Conservation (phyloP, 176 grass and related monocot genomes). For the Cenchrus purpureus region DNA sequence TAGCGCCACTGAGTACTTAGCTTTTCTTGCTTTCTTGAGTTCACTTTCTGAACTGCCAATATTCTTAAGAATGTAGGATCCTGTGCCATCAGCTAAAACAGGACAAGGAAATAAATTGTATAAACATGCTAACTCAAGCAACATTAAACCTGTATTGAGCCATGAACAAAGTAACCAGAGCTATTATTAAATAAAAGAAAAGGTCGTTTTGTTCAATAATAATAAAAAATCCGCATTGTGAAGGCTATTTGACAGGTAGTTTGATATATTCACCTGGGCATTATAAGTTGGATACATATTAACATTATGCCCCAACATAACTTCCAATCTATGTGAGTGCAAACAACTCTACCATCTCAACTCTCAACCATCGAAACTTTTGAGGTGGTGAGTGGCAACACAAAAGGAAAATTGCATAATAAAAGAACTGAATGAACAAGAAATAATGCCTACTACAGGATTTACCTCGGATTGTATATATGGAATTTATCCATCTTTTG, state of each 20-base stretch:
- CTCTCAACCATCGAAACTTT: background rate
- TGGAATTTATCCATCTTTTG: slow-evolving; percentile 82
- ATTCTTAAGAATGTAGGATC: slow-evolving; percentile 63
- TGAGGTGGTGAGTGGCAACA: slow-evolving; percentile 17
- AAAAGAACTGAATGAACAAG: background rate
- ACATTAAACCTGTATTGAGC: slow-evolving; percentile 10
- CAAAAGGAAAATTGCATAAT: slow-evolving; percentile 1
- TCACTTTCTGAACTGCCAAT: slow-evolving; percentile 43
- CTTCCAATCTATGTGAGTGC: background rate
- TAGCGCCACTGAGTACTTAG: slow-evolving; percentile 82
- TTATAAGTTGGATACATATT: slow-evolving; percentile 11
- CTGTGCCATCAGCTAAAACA: slow-evolving; percentile 53
- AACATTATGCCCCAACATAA: background rate
- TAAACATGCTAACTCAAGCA: slow-evolving; percentile 30
- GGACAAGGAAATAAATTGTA: slow-evolving; percentile 19
- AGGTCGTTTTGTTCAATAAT: background rate
- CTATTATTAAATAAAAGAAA: background rate
- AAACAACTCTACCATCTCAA: slow-evolving; percentile 20
- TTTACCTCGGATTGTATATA: slow-evolving; percentile 85
- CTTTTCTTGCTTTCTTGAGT: slow-evolving; percentile 51
- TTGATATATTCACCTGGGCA: slow-evolving; percentile 9
- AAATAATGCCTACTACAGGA: background rate
- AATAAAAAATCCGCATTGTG: background rate
- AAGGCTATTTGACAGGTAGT: slow-evolving; percentile 12
- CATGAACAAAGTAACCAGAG: slow-evolving; percentile 13